A percentile compares a stretch with the other conserved stretches of the same genome.
These are phyloP conservation scores for Fusarium sp. DNA, from an alignment of 2,329 filamentous ascomycete species.

Conservation along the genomic window DNA sequence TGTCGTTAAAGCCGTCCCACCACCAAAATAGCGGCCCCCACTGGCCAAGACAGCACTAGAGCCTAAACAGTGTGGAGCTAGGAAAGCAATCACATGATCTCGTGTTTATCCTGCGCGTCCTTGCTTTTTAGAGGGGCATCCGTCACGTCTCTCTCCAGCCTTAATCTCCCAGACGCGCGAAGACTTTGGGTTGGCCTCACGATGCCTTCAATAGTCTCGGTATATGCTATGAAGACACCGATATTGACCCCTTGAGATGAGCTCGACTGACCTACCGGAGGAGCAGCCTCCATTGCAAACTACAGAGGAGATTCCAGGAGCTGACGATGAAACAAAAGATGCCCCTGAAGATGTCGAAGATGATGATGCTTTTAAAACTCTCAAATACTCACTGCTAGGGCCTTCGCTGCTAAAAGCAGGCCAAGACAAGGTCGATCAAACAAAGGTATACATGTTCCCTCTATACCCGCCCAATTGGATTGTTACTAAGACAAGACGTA, in stretches of 20 bases:
- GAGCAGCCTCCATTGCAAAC: slow-evolving; percentile 27
- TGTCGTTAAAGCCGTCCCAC: slow-evolving; percentile 45
- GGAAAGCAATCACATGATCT: slow-evolving; percentile 38
- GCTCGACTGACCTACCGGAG: slow-evolving; percentile 25
- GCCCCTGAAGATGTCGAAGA: slow-evolving; percentile 14
- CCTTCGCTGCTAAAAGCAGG: slow-evolving; percentile 94
- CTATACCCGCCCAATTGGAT: not conserved
- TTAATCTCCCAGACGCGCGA: slow-evolving; percentile 43
- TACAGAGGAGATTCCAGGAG: slow-evolving; percentile 10
- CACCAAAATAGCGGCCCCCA: slow-evolving; percentile 45
- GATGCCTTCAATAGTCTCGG: slow-evolving; percentile 35
- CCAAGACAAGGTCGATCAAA: slow-evolving; percentile 92
- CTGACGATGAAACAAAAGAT: slow-evolving; percentile 18
- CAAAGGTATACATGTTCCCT: slow-evolving; percentile 71
- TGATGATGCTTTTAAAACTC: slow-evolving; percentile 59
- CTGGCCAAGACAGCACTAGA: slow-evolving; percentile 19
- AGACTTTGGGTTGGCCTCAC: slow-evolving; percentile 25
- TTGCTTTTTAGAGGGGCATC: slow-evolving; percentile 15
- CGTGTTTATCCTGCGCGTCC: slow-evolving; percentile 42
- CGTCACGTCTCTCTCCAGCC: slow-evolving; percentile 39
- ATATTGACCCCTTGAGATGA: slow-evolving; percentile 39
- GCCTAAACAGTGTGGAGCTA: not conserved
- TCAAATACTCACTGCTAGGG: slow-evolving; percentile 91
- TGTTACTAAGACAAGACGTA: slow-evolving; percentile 49
- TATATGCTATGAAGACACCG: slow-evolving; percentile 4